Evolutionary conservation across 306 rosid species (phyloP).

Genomic region (Quercus robur): DNA sequence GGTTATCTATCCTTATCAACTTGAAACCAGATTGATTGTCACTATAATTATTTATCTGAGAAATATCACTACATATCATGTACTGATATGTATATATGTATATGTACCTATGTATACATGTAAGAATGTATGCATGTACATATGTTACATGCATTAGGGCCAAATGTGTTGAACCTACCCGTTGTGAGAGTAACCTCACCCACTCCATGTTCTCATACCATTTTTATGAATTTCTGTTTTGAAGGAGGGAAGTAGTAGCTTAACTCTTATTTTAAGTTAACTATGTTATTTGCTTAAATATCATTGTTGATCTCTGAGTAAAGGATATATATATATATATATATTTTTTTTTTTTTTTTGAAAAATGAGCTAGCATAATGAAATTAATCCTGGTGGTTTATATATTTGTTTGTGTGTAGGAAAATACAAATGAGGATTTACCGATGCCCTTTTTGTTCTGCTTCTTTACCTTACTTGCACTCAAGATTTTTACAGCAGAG

Average conservation of each 20-base stretch:
- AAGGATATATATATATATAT: not conserved
- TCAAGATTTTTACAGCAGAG: constrained; percentile 86
- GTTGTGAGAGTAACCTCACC: not conserved
- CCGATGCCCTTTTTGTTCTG: constrained; percentile 91
- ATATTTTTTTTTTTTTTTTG: not conserved
- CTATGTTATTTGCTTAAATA: not conserved
- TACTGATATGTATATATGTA: not conserved
- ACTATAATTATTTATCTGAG: not conserved
- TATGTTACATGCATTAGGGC: too few relatives aligned
- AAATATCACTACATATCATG: not conserved
- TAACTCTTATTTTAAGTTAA: not conserved
- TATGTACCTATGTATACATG: not conserved
- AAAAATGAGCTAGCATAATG: not conserved
- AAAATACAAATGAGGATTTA: constrained; percentile 49
- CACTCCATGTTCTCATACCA: not conserved
- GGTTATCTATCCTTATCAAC: not conserved
- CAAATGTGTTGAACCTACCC: too few relatives aligned
- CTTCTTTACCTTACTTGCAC: constrained; percentile 87
- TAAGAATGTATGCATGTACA: too few relatives aligned
- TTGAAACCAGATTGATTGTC: not conserved
- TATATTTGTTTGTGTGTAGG: constrained; percentile 37
- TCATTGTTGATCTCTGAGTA: not conserved
- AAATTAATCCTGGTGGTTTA: not conserved
- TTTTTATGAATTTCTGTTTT: not conserved
- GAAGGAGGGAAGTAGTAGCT: not conserved